Percentiles rank a stretch among this genome's conserved stretches.
Conservation (phyloP, 371 early-diverging fungal genomes). For the Fennellomyces sp. region DNA sequence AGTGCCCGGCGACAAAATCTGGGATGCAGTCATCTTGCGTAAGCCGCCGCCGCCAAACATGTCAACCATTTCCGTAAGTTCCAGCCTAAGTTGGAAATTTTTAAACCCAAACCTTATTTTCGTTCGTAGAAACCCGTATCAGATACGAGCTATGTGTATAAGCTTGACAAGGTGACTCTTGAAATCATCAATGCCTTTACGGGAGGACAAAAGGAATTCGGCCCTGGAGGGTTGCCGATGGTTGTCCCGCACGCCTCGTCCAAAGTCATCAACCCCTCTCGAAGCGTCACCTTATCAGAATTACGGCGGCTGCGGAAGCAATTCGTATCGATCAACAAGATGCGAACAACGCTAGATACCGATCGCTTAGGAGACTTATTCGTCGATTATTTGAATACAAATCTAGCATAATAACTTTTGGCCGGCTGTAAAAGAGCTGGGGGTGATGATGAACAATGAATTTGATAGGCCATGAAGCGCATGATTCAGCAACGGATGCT, state of each 20-base stretch:
- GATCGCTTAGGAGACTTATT: conserved; percentile 81
- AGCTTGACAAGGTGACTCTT: conserved; percentile 82
- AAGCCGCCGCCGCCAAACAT: conserved; percentile 85
- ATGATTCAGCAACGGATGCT: not conserved
- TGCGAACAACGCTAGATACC: conserved; percentile 73
- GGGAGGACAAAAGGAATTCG: conserved; percentile 76
- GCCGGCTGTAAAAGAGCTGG: too few relatives aligned
- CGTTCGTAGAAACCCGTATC: conserved; percentile 74
- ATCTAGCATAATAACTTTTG: conserved; percentile 44
- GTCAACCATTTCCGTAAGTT: conserved; percentile 74
- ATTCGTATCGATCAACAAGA: conserved; percentile 86
- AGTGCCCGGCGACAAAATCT: conserved; percentile 68
- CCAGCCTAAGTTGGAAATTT: not conserved
- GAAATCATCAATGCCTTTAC: conserved; percentile 81
- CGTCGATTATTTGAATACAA: conserved; percentile 90
- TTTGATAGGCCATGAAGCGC: conserved; percentile 3
- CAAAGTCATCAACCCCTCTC: conserved; percentile 71
- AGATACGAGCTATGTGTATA: conserved; percentile 89
- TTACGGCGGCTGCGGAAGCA: conserved; percentile 82
- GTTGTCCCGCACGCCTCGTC: conserved; percentile 60
- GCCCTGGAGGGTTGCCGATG: conserved; percentile 63
- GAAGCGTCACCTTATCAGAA: conserved; percentile 79
- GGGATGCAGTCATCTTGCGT: conserved; percentile 77
- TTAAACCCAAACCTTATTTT: conserved; percentile 6
- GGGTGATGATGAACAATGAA: not conserved